These are phyloP conservation scores for Penicillium robsamsonii DNA, from an alignment of 495 filamentous ascomycete species.

Conservation along the genomic window DNA sequence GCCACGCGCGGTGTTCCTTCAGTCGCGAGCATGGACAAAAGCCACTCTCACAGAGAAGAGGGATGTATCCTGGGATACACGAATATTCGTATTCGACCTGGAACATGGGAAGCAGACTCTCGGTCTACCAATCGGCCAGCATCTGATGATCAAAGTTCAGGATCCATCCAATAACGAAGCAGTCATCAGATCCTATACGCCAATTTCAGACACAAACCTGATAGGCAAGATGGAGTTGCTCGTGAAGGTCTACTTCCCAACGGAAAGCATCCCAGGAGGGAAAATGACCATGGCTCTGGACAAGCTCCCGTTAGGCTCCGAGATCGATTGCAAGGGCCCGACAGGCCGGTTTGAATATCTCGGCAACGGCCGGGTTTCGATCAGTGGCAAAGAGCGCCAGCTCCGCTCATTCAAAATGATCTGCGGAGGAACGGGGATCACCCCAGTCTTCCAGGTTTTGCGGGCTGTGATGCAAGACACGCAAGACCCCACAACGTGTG, in stretches of 20 bases:
- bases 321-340: constrained; percentile 86
- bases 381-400: constrained; percentile 56
- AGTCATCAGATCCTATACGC: constrained; percentile 88
- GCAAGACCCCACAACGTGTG: constrained; percentile 58
- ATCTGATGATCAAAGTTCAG: constrained; percentile 80
- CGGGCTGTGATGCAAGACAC: constrained; percentile 67
- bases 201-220: constrained; percentile 64
- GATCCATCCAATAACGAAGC: constrained; percentile 63
- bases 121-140: constrained; percentile 84
- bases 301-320: constrained; percentile 62
- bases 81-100: constrained; percentile 78
- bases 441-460: constrained; percentile 87
- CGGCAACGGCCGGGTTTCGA: constrained; percentile 59
- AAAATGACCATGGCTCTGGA: constrained; percentile 86
- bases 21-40: constrained; percentile 68
- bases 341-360: constrained; percentile 86
- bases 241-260: constrained; percentile 82
- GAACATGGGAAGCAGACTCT: constrained; percentile 68
- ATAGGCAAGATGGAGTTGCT: constrained; percentile 69
- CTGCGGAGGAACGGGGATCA: constrained; percentile 85
- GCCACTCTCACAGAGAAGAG: constrained; percentile 64
- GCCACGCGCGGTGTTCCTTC: constrained; percentile 63
- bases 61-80: constrained; percentile 74
- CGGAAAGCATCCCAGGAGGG: constrained; percentile 58
- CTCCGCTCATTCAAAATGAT: constrained; percentile 83